Evolutionary conservation across 371 early-diverging fungal species (phyloP).

Genomic region (Apophysomyces variabilis): DNA sequence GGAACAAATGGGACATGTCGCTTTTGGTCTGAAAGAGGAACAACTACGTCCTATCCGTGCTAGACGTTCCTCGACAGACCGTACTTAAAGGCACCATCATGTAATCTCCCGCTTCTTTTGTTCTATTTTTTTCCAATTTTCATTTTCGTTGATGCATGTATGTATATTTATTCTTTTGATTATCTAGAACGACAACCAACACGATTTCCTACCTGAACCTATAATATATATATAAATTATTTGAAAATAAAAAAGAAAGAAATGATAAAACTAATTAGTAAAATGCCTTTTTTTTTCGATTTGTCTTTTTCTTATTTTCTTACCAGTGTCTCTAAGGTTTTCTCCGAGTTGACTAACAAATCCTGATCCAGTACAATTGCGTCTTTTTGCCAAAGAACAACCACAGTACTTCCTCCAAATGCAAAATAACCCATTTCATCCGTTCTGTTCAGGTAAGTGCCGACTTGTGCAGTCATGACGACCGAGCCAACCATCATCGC

Average conservation of each 20-base stretch:
- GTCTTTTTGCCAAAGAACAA: slow-evolving; percentile 69
- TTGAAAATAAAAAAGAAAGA: neutral
- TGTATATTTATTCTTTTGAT: neutral
- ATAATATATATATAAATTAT: too few relatives aligned
- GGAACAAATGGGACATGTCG: slow-evolving; percentile 15
- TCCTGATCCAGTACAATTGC: slow-evolving; percentile 31
- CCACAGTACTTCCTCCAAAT: slow-evolving; percentile 81
- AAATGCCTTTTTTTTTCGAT: neutral
- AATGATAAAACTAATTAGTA: neutral
- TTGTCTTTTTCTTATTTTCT: neutral
- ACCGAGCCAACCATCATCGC: slow-evolving; percentile 94
- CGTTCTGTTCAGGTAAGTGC: slow-evolving; percentile 59
- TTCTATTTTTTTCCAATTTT: neutral
- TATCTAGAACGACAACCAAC: slow-evolving; percentile 1
- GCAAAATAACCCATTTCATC: slow-evolving; percentile 88
- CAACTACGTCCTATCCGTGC: slow-evolving; percentile 14
- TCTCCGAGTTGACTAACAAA: slow-evolving; percentile 34
- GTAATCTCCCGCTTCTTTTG: neutral
- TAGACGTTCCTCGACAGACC: slow-evolving; percentile 5
- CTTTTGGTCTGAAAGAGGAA: slow-evolving; percentile 25
- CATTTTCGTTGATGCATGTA: neutral
- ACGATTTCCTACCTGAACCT: slow-evolving; percentile 14
- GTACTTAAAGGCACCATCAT: neutral
- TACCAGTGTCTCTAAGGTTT: slow-evolving; percentile 35
- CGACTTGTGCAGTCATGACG: slow-evolving; percentile 62